Base-by-base conservation (phyloP, 352 stramenopile genomes). In the Aphanomyces cochlioides region DNA sequence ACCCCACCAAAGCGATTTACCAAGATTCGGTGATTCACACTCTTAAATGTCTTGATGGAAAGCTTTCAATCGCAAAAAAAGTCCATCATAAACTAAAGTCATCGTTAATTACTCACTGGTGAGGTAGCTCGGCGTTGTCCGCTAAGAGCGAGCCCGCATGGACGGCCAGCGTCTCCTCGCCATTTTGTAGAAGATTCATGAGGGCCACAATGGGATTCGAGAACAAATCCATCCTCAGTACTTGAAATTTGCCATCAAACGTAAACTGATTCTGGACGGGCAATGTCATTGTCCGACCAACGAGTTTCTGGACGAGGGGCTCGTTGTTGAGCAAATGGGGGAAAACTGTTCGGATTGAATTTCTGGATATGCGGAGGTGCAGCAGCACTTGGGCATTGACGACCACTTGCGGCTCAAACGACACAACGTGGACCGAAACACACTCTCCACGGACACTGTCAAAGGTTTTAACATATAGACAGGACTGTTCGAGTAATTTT, bases 301-400 rank as follows among this genome's bases (percentile, higher is more conserved):
- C 48, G 8, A 70, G 19, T 3, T 10, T 15, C 39, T 70, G 64
- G 6, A 61, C 47, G 40, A 70, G 48, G 34, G 48, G 64, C 47
- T 70, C 64, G 39, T 64, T 70, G 13, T n/a, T 50, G n/a, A 63
- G 53, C n/a, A 70, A 19, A 50, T 70, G 53, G 4, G 45, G 64
- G 40, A 61, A 70, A 13, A 70, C 15, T 21, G 38, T 53, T 17
- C 7, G 12, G 6, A 70, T 47, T 28, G 64, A 61, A 5, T 54
- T 7, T 8, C 47, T 28, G 3, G 64, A 61, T 6, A 70, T 19
- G 4, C 64, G 48, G 5, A 70, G 28, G 21, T 70, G 64, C 13
- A 70, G 37, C 48, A 39, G 39, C 19, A 50, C 41, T 5, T 45
- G 17, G n/a, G 47, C 47, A n/a, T 64, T 12, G 10, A 70, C 45